Evolutionary conservation across 306 rosid genomes (phyloP), one percentile per base, ranked within the genome.

Genomic region (Lagenaria siceraria): DNA sequence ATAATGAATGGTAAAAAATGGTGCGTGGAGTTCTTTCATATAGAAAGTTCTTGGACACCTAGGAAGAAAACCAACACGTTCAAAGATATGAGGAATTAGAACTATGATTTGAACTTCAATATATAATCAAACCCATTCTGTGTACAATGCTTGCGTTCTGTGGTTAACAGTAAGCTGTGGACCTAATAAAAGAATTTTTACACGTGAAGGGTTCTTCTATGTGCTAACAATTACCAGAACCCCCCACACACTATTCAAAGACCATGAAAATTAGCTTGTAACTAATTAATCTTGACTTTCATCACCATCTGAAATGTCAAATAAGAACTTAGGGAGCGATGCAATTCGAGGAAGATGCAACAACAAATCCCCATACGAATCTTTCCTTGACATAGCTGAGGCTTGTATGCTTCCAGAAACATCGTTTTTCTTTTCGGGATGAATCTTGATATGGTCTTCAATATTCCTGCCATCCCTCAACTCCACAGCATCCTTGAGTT

Each of bases 291-390:
- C 84, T 56, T 75, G 80, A 65, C 85, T 68, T 36, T 88, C 88
- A 31, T 82, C 78, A 68, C 86, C 92, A 75, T 92, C 88, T 0
- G 94, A 84, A 75, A 90, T 89, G 83, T 90, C 78, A 78, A 87
- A 90, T 83, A 90, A 66, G 84, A 92, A 87, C 86, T 87, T 90
- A 0, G 96, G 91, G 17, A 92, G 90, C 1, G 96, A 92, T 0
- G 94, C 80, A 17, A 92, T 89, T 21, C 91, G 84, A 54, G 97
- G 97, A 62, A 92, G 92, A 78, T 89, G 92, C 68, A 86, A 90
- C 68, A 90, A 84, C 77, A 92, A 83, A 1, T 92, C 97, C 62
- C 88, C 94, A 17, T 89, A 92, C 2, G 97, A 92, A 73, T 92
- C 97, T 79, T 87, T 92, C 84, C 94, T 90, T 1, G 94, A 87